A percentile compares a stretch with the other conserved stretches of the same genome.
phyloP scores from a whole-genome alignment of 2,329 filamentous ascomycete genomes.

The Apiospora aurea region DNA sequence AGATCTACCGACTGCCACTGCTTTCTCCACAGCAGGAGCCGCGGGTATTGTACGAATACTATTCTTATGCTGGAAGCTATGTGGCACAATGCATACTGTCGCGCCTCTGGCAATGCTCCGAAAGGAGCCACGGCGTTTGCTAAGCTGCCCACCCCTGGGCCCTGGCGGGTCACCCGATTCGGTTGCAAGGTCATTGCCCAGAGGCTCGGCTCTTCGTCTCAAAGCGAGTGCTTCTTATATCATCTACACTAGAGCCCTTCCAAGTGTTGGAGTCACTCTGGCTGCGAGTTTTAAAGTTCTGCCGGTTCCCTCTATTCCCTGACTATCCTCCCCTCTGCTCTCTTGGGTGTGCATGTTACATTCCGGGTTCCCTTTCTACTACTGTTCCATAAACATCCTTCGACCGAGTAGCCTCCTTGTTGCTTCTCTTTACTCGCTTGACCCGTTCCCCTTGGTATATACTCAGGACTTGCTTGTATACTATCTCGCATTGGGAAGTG shows the following conservation, averaged over 20 bases:
- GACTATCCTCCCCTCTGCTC: not conserved
- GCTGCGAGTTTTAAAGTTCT: conserved; percentile 10
- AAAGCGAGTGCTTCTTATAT: not conserved
- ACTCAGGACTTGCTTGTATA: not conserved
- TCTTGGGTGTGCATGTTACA: not conserved
- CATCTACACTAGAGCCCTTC: conserved; percentile 1
- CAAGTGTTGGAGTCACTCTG: not conserved
- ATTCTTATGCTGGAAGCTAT: not conserved
- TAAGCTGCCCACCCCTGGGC: not conserved
- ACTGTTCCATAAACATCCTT: not conserved
- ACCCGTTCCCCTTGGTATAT: not conserved
- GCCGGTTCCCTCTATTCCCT: not conserved
- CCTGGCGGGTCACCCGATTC: conserved; percentile 19
- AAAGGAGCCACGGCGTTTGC: conserved; percentile 2
- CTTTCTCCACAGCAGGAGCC: conserved; percentile 5
- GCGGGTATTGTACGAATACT: conserved; percentile 8
- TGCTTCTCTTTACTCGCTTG: not conserved
- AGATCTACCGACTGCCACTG: conserved; percentile 1
- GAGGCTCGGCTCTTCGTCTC: conserved; percentile 12
- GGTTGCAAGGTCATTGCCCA: conserved; percentile 19
- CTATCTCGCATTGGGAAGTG: not conserved
- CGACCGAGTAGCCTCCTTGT: not conserved
- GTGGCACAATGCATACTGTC: not conserved
- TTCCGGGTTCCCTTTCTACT: not conserved
- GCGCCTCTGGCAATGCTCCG: not conserved